A percentile compares a stretch with the other conserved stretches of the same genome.
These are phyloP conservation scores for Coniosporium tulheliwenetii DNA, from an alignment of 2,329 filamentous ascomycete genomes.

Conservation along the genomic window DNA sequence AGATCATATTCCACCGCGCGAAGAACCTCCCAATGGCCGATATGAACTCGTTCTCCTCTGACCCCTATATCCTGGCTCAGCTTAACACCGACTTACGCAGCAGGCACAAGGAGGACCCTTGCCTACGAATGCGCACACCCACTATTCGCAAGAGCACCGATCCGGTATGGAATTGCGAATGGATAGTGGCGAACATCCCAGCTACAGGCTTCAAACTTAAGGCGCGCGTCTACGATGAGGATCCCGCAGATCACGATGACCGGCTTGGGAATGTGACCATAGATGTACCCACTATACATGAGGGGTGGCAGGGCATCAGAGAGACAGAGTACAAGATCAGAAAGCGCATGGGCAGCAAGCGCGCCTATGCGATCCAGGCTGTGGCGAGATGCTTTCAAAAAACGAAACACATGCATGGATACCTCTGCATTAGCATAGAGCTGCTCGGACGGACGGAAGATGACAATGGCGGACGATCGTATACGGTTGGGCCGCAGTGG, in stretches of 20 bases:
- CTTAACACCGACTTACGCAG: constrained; percentile 54
- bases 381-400: constrained; percentile 47
- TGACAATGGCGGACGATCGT: constrained; percentile 50
- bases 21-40: constrained; percentile 72
- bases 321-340: constrained; percentile 54
- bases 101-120: constrained; percentile 75
- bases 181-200: constrained; percentile 80
- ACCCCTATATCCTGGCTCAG: constrained; percentile 71
- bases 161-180: constrained; percentile 70
- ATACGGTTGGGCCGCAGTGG: constrained; percentile 60
- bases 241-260: constrained; percentile 73
- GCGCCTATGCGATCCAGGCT: constrained; percentile 63
- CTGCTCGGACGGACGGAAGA: constrained; percentile 60
- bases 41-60: constrained; percentile 59
- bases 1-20: constrained; percentile 71
- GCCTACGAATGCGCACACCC: constrained; percentile 55
- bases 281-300: constrained; percentile 40
- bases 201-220: constrained; percentile 69
- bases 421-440: constrained; percentile 57
- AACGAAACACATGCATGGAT: constrained; percentile 51
- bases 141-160: constrained; percentile 59
- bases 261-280: constrained; percentile 75
- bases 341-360: constrained; percentile 75
- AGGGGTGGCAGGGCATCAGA: constrained; percentile 53
- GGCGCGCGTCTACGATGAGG: constrained; percentile 79